Evolutionary conservation across 2,329 filamentous ascomycete species (phyloP).

Genomic region (Penicillium sp.): DNA sequence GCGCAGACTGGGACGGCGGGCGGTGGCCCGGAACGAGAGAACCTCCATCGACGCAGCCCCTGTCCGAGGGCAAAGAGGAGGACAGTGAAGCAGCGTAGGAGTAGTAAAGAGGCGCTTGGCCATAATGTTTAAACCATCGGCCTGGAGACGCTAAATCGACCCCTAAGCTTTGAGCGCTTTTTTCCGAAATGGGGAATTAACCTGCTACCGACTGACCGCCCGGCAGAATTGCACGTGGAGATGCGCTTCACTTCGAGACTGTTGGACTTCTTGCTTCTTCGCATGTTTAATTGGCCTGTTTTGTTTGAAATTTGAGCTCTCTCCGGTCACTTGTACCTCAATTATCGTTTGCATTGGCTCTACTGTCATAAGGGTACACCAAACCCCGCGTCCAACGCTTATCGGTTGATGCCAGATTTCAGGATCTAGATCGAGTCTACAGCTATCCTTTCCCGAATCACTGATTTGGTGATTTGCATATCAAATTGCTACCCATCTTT

Average conservation of each 20-base stretch:
- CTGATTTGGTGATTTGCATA: neutral
- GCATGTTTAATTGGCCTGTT: neutral
- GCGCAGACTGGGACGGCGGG: constrained; percentile 31
- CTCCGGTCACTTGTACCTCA: neutral
- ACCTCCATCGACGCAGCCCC: constrained; percentile 34
- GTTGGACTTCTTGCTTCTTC: neutral
- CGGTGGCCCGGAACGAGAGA: constrained; percentile 35
- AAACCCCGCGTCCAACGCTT: neutral
- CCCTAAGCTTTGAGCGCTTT: constrained; percentile 18
- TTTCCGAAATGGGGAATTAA: constrained; percentile 7
- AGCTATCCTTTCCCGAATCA: neutral
- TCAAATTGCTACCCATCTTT: neutral
- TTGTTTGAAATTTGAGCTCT: neutral
- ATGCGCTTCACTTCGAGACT: neutral
- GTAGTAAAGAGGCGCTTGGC: constrained; percentile 35
- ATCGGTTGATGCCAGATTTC: constrained; percentile 15
- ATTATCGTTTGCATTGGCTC: neutral
- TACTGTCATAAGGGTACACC: no score
- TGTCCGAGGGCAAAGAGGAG: constrained; percentile 22
- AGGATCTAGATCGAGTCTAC: constrained; percentile 1
- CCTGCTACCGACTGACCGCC: constrained; percentile 16
- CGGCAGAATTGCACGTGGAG: constrained; percentile 18
- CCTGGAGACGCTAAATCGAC: constrained; percentile 13
- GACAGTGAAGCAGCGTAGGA: constrained; percentile 25
- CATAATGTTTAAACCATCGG: constrained; percentile 37